Conservation (phyloP, 768 basidiomycete genomes). For the Mycena crocata region DNA sequence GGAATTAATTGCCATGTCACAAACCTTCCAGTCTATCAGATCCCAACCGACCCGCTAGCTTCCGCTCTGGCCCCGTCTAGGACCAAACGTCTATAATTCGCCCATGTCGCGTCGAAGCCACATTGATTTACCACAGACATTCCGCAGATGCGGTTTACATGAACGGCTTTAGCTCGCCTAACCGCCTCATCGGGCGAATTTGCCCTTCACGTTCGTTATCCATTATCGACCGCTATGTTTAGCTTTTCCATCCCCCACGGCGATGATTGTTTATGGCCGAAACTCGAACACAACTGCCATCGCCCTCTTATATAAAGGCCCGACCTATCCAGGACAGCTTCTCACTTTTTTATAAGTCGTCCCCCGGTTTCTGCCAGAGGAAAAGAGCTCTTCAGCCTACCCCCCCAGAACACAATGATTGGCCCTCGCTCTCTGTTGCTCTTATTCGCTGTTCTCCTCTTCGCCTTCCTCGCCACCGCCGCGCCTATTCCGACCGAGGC, state of each 20-base stretch:
- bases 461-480: slow-evolving; percentile 35
- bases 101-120: slow-evolving; percentile 12
- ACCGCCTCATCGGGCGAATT: slow-evolving; percentile 9
- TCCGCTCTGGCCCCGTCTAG: slow-evolving; percentile 25
- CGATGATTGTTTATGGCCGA: slow-evolving; percentile 10
- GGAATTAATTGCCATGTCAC: slow-evolving; percentile 21
- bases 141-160: slow-evolving; percentile 12
- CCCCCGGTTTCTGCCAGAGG: neutral
- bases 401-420: slow-evolving; percentile 22
- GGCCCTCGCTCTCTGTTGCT: slow-evolving; percentile 31
- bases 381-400: slow-evolving; percentile 1
- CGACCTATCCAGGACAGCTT: neutral
- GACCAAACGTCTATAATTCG: slow-evolving; percentile 15
- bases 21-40: slow-evolving; percentile 27
- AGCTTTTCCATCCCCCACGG: neutral
- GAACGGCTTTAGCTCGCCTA: slow-evolving; percentile 32
- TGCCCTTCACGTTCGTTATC: slow-evolving; percentile 8
- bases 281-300: slow-evolving; percentile 10
- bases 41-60: slow-evolving; percentile 12
- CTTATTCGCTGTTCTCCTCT: slow-evolving; percentile 37
- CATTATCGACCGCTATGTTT: slow-evolving; percentile 23
- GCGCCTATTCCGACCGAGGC: slow-evolving; percentile 34
- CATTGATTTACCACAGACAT: neutral
- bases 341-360: neutral
- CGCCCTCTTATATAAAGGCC: slow-evolving; percentile 9